Evolutionary conservation across 805 yeast genomes (phyloP).

Genomic region (Zygosaccharomyces gambellarensis): DNA sequence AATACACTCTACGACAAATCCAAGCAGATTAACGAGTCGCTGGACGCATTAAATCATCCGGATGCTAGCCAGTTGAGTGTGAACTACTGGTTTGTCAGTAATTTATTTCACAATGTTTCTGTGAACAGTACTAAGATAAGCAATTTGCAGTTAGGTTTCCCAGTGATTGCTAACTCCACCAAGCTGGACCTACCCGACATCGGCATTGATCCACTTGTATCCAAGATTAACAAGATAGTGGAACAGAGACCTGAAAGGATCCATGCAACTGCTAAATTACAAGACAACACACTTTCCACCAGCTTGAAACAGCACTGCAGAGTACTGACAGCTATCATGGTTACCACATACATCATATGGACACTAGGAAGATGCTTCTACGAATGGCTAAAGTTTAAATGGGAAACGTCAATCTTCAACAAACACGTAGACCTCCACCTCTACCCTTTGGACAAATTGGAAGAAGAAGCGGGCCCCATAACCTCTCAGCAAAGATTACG

Average conservation of each 20-base stretch:
- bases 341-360: slow-evolving; percentile 4
- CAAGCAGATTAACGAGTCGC: slow-evolving; percentile 12
- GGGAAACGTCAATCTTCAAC: slow-evolving; percentile 8
- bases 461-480: neutral
- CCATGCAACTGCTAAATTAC: neutral
- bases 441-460: neutral
- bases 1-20: slow-evolving; percentile 13
- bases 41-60: slow-evolving; percentile 8
- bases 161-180: neutral
- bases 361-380: slow-evolving; percentile 4
- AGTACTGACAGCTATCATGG: slow-evolving; percentile 2
- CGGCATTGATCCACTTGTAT: neutral
- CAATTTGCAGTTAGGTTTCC: neutral
- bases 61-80: slow-evolving; percentile 8
- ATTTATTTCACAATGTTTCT: slow-evolving; percentile 11
- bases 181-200: neutral
- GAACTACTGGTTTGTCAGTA: slow-evolving; percentile 12
- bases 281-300: neutral
- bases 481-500: slow-evolving; percentile 9
- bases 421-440: slow-evolving; percentile 5
- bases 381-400: slow-evolving; percentile 7
- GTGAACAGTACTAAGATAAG: neutral
- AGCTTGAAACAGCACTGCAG: neutral
- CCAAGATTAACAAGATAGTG: neutral
- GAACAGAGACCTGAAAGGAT: neutral